phyloP scores from a whole-genome alignment of 225 moss, liverwort and hornwort species.

The Polytrichum formosum region DNA sequence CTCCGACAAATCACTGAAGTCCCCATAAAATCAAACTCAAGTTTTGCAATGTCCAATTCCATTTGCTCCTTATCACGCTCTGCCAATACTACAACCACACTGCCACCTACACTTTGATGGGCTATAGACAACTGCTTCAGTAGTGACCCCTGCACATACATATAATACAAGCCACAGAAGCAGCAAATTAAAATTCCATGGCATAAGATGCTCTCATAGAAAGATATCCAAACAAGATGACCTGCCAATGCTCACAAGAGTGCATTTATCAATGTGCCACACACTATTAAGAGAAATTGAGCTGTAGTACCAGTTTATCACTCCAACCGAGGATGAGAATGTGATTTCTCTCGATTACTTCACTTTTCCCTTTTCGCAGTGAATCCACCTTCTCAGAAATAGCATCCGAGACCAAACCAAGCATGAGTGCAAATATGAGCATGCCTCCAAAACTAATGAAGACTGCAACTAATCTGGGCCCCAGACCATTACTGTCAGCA shows the following conservation, averaged over 20 bases:
- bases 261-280: neutral
- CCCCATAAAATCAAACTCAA: constrained; percentile 56
- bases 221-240: too few relatives aligned
- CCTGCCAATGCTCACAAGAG: neutral
- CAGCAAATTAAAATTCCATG: too few relatives aligned
- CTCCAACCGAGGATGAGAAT: constrained; percentile 60
- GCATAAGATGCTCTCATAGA: too few relatives aligned
- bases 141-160: constrained; percentile 38
- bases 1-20: constrained; percentile 54
- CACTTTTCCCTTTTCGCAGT: constrained; percentile 55
- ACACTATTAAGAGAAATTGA: neutral
- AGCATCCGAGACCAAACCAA: constrained; percentile 60
- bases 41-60: constrained; percentile 56
- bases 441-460: constrained; percentile 55
- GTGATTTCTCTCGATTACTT: constrained; percentile 57
- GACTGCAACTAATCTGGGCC: constrained; percentile 45
- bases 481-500: constrained; percentile 51
- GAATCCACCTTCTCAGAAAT: constrained; percentile 62
- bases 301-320: constrained; percentile 44
- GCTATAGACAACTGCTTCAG: constrained; percentile 56
- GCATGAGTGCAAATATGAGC: constrained; percentile 66
- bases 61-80: constrained; percentile 59
- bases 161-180: neutral
- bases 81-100: constrained; percentile 55
- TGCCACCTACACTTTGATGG: constrained; percentile 54